Evolutionary conservation across 257 asterid species (phyloP).

Genomic region (Ocimum tenuiflorum): DNA sequence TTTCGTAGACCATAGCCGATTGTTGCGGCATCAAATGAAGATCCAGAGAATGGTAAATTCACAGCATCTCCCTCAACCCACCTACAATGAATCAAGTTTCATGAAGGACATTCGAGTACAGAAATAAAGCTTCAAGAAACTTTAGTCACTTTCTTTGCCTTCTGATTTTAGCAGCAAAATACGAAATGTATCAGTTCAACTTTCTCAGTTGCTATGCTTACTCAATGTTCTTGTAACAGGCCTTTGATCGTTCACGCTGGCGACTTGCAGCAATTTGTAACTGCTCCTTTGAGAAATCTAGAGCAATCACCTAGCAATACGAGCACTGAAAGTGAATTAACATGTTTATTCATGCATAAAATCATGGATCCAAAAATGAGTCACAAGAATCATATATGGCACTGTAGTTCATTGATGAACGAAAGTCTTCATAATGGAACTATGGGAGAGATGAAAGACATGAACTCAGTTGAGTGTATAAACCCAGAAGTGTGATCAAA

Average conservation of each 20-base stretch:
- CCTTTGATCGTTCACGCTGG: conserved; percentile 45
- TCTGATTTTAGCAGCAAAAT: neutral
- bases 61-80: conserved; percentile 87
- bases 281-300: conserved; percentile 84
- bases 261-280: conserved; percentile 62
- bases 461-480: neutral
- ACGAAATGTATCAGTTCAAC: neutral
- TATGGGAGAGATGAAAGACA: neutral
- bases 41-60: conserved; percentile 62
- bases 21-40: conserved; percentile 69
- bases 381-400: neutral
- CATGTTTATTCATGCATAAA: neutral
- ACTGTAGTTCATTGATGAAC: neutral
- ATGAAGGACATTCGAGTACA: neutral
- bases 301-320: conserved; percentile 57
- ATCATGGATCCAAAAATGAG: neutral
- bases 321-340: neutral
- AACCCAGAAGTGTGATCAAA: neutral
- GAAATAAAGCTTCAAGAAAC: neutral
- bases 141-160: neutral
- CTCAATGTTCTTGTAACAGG: conserved; percentile 73
- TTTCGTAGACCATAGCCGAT: conserved; percentile 82
- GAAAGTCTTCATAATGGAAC: neutral
- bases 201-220: conserved; percentile 35
- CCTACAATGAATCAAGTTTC: conserved; percentile 32